These are phyloP conservation scores for Mortierella sp. DNA, from an alignment of 371 early-diverging fungal genomes.

Conservation along the genomic window DNA sequence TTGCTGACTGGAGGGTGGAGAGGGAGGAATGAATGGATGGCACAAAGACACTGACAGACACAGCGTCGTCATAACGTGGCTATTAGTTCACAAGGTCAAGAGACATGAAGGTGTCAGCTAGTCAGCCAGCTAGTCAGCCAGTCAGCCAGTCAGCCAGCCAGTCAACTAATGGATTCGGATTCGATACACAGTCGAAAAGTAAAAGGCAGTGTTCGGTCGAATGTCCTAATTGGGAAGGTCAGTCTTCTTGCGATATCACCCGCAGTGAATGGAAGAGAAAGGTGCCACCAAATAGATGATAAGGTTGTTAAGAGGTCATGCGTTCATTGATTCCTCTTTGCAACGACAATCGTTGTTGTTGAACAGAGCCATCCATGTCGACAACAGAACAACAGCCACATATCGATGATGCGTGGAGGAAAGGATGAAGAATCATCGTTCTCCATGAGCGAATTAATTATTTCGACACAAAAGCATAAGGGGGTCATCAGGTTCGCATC, in stretches of 20 bases:
- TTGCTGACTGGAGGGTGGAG: neutral
- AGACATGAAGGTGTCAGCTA: neutral
- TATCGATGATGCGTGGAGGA: neutral
- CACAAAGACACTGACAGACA: neutral
- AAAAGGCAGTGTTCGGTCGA: neutral
- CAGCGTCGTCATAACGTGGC: slow-evolving; percentile 8
- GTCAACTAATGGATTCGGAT: neutral
- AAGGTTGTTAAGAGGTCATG: slow-evolving; percentile 3
- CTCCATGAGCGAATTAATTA: neutral
- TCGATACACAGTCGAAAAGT: neutral
- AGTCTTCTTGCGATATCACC: neutral
- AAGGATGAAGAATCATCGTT: neutral
- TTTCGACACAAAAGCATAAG: neutral
- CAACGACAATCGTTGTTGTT: neutral
- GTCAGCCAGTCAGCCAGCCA: neutral
- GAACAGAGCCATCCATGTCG: neutral
- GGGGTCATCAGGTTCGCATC: neutral
- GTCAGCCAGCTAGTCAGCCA: neutral
- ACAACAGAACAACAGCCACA: neutral
- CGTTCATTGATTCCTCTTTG: neutral
- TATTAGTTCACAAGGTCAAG: neutral
- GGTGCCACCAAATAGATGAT: neutral
- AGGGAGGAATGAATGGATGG: neutral
- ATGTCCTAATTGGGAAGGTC: neutral
- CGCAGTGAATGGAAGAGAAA: neutral